Evolutionary conservation across 305 asterid species (phyloP).

Genomic region (Solanum hybrid): DNA sequence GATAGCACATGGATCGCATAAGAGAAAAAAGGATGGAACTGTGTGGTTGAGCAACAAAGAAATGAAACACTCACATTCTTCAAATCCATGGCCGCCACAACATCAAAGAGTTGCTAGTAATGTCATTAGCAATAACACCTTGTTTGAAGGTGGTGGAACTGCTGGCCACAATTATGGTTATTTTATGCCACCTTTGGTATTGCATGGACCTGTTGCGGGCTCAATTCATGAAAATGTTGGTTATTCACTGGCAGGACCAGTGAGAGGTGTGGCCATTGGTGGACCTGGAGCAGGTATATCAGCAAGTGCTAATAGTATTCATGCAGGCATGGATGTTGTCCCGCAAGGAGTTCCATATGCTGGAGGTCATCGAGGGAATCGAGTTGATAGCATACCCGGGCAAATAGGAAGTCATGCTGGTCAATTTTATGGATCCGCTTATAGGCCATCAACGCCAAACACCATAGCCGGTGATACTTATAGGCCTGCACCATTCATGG

Average conservation of each 20-base stretch:
- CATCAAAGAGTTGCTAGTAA: conserved; percentile 5
- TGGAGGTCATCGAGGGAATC: neutral
- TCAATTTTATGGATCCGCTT: neutral
- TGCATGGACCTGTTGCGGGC: conserved; percentile 47
- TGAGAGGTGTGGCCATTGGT: conserved; percentile 10
- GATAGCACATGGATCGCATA: conserved; percentile 12
- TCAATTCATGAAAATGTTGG: conserved; percentile 27
- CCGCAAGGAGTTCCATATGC: neutral
- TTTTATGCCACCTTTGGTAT: conserved; percentile 30
- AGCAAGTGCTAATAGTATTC: neutral
- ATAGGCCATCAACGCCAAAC: neutral
- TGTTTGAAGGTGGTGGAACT: conserved; percentile 9
- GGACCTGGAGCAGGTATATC: conserved; percentile 17
- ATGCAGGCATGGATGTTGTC: conserved; percentile 12
- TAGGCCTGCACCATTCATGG: conserved; percentile 19
- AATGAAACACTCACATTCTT: conserved; percentile 35
- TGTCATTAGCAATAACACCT: conserved; percentile 18
- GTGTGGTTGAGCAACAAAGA: conserved; percentile 36
- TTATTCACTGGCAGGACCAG: neutral
- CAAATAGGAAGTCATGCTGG: conserved; percentile 14
- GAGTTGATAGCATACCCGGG: conserved; percentile 11
- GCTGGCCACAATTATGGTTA: conserved; percentile 18
- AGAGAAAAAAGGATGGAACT: conserved; percentile 40
- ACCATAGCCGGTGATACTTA: neutral
- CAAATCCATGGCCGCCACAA: conserved; percentile 28